A percentile compares a stretch with the other conserved stretches of the same genome.
phyloP scores from a whole-genome alignment of 2,329 filamentous ascomycete genomes.

The Aspergillus transmontanensis region DNA sequence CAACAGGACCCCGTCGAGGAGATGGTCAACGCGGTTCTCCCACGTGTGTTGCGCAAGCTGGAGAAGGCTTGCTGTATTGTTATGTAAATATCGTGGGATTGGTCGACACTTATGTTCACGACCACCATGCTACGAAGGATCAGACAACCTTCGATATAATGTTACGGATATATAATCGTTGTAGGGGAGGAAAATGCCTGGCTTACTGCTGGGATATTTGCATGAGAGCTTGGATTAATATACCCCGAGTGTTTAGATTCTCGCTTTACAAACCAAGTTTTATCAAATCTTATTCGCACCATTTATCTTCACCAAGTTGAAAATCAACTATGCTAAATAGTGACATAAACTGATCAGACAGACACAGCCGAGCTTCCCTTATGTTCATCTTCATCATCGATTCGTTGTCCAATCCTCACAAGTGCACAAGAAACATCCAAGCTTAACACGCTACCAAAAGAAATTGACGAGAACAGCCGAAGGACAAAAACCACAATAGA shows the following conservation, averaged over 20 bases:
- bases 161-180: not conserved
- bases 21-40: conserved; percentile 62
- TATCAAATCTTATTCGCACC: not conserved
- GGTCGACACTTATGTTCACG: conserved; percentile 9
- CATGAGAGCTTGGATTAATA: conserved; percentile 18
- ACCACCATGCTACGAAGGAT: not conserved
- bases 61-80: conserved; percentile 72
- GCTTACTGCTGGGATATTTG: conserved; percentile 4
- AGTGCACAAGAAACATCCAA: not conserved
- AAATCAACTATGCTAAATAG: not conserved
- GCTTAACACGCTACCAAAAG: not conserved
- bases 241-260: conserved; percentile 16
- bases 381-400: not conserved
- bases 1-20: conserved; percentile 62
- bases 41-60: conserved; percentile 64
- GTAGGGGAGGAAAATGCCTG: not conserved
- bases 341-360: not conserved
- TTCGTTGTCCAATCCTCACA: not conserved
- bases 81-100: conserved; percentile 58
- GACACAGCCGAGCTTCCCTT: not conserved
- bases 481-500: not conserved
- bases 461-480: not conserved
- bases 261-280: conserved; percentile 1
- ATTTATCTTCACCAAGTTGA: not conserved
- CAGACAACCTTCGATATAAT: not conserved